These are phyloP conservation scores for Colletotrichum tropicale DNA, from an alignment of 2,329 filamentous ascomycete species.

Conservation along the genomic window DNA sequence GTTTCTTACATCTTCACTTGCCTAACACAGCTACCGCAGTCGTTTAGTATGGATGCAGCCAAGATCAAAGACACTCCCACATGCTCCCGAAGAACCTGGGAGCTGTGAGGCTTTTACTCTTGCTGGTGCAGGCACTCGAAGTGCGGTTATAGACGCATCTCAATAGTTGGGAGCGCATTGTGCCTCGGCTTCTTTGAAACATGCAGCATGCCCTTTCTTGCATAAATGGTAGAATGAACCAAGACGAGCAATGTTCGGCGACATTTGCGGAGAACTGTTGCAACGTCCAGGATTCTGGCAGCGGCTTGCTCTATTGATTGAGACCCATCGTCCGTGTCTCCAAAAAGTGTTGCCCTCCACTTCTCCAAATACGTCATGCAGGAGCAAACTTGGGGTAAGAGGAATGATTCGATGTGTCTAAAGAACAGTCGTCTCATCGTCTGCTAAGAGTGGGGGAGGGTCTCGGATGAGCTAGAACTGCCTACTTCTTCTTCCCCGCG, in stretches of 20 bases:
- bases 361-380: constrained; percentile 12
- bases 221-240: background rate
- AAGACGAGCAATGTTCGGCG: background rate
- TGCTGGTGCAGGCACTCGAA: background rate
- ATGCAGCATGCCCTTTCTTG: background rate
- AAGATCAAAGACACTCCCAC: background rate
- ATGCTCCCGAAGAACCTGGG: background rate
- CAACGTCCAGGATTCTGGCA: background rate
- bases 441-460: background rate
- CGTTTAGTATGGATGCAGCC: background rate
- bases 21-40: background rate
- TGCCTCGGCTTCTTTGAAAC: background rate
- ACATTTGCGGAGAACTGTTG: background rate
- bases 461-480: background rate
- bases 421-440: background rate
- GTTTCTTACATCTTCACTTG: background rate
- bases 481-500: background rate
- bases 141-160: constrained; percentile 25
- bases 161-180: background rate
- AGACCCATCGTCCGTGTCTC: background rate
- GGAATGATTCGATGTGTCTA: background rate
- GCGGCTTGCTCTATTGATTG: background rate
- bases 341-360: background rate
- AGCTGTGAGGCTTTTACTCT: background rate
- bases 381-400: background rate